Percentiles rank a stretch among this genome's conserved stretches.
phyloP scores from a whole-genome alignment of 106 monocot species.

The Phalaenopsis aphrodite region DNA sequence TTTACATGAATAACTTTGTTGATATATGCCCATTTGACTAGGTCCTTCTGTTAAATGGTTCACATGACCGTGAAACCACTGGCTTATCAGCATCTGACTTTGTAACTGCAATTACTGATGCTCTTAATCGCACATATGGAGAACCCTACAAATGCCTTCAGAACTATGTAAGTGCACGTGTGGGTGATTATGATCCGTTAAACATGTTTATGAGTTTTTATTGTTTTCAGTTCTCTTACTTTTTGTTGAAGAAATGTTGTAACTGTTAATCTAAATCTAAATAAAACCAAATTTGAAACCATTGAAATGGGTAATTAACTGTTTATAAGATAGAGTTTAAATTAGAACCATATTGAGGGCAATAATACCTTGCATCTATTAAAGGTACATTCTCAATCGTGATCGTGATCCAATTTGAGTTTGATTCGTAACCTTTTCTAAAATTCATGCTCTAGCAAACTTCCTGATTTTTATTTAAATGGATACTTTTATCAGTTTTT shows the following conservation, averaged over 20 bases:
- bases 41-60: slow-evolving; percentile 92
- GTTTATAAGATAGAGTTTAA: neutral
- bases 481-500: neutral
- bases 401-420: neutral
- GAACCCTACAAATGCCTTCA: slow-evolving; percentile 55
- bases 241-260: neutral
- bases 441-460: neutral
- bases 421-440: neutral
- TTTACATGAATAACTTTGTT: neutral
- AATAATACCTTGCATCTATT: neutral
- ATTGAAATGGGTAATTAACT: neutral
- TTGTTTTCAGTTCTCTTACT: neutral
- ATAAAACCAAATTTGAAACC: neutral
- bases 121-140: slow-evolving; percentile 81
- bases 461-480: neutral
- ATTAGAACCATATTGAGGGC: neutral
- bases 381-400: neutral
- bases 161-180: slow-evolving; percentile 46
- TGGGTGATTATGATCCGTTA: neutral
- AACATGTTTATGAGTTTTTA: neutral
- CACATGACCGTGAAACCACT: slow-evolving; percentile 84
- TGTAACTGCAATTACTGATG: slow-evolving; percentile 89
- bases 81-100: slow-evolving; percentile 79
- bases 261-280: neutral
- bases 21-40: slow-evolving; percentile 8